Conservation (phyloP, 2,329 filamentous ascomycete species). For the Fusarium drepaniforme region DNA sequence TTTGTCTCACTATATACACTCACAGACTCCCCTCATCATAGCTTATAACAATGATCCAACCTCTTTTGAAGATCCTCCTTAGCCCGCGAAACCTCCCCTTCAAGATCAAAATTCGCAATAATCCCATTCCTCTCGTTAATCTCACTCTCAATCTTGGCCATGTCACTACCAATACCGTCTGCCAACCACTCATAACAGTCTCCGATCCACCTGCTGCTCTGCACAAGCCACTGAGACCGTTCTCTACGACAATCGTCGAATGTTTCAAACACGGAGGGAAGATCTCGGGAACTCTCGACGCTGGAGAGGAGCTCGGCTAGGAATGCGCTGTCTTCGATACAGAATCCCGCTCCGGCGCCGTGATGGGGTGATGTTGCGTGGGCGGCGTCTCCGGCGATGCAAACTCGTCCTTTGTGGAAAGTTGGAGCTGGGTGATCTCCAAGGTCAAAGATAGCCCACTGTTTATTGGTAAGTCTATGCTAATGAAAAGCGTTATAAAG, state of each 20-base stretch:
- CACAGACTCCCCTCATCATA: not conserved
- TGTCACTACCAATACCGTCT: constrained; percentile 29
- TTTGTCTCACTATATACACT: not conserved
- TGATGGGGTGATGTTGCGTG: constrained; percentile 72
- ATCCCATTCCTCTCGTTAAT: constrained; percentile 29
- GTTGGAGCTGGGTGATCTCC: constrained; percentile 56
- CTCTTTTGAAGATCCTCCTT: not conserved
- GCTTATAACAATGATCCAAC: not conserved
- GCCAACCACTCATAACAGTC: constrained; percentile 60
- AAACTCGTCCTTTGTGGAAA: constrained; percentile 58
- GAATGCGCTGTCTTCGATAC: constrained; percentile 63
- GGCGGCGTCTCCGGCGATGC: constrained; percentile 71
- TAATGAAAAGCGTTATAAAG: not conserved
- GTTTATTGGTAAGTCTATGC: not conserved
- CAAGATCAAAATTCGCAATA: constrained; percentile 27
- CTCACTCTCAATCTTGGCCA: constrained; percentile 28
- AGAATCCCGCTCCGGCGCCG: constrained; percentile 69
- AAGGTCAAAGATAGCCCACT: constrained; percentile 62
- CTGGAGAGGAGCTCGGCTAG: constrained; percentile 60
- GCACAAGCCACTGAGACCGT: constrained; percentile 62
- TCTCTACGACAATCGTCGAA: constrained; percentile 65
- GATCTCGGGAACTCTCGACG: constrained; percentile 46
- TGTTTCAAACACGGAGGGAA: constrained; percentile 45
- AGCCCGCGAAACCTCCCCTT: constrained; percentile 1
- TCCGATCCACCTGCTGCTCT: constrained; percentile 58